A percentile compares a stretch with the other conserved stretches of the same genome.
phyloP scores from a whole-genome alignment of 352 stramenopile genomes.

The Phytophthora hybrid region DNA sequence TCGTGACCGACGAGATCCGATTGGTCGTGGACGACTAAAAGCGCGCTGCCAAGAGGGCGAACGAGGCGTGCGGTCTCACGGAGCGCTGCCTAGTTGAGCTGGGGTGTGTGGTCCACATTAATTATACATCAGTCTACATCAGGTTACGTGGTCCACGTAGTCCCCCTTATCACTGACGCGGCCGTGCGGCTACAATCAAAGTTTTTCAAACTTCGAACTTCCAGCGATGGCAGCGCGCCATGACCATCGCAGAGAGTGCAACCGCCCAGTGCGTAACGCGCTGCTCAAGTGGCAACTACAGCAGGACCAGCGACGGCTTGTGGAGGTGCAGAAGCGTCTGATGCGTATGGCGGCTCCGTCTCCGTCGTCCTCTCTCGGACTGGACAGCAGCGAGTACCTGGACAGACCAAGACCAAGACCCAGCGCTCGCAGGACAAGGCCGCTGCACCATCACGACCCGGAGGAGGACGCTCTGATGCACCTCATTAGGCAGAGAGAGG shows the following conservation, averaged over 20 bases:
- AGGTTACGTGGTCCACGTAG: too few species aligned
- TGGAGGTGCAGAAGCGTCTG: conserved; percentile 29
- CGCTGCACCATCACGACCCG: conserved; percentile 18
- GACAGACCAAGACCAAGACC: conserved; percentile 8
- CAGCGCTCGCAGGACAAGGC: conserved; percentile 8
- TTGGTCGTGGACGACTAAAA: too few species aligned
- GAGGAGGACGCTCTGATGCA: conserved; percentile 58
- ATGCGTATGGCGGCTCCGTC: conserved; percentile 34
- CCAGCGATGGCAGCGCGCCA: conserved; percentile 30
- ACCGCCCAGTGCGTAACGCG: conserved; percentile 38
- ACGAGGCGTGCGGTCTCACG: too few species aligned
- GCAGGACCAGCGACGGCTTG: conserved; percentile 33
- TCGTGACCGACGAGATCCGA: too few species aligned
- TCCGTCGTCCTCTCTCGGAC: conserved; percentile 9
- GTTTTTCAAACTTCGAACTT: too few species aligned
- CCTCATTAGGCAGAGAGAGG: conserved; percentile 48
- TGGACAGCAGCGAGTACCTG: conserved; percentile 5
- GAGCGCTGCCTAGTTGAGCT: too few species aligned
- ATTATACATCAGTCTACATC: too few species aligned
- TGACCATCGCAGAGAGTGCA: conserved; percentile 9
- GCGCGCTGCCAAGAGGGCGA: too few species aligned
- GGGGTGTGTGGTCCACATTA: too few species aligned
- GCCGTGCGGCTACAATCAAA: too few species aligned
- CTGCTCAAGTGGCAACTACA: conserved; percentile 44
- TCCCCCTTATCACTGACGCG: too few species aligned